Evolutionary conservation across 164 flowering plant genomes (phyloP).

Genomic region (Cinnamomum micranthum): DNA sequence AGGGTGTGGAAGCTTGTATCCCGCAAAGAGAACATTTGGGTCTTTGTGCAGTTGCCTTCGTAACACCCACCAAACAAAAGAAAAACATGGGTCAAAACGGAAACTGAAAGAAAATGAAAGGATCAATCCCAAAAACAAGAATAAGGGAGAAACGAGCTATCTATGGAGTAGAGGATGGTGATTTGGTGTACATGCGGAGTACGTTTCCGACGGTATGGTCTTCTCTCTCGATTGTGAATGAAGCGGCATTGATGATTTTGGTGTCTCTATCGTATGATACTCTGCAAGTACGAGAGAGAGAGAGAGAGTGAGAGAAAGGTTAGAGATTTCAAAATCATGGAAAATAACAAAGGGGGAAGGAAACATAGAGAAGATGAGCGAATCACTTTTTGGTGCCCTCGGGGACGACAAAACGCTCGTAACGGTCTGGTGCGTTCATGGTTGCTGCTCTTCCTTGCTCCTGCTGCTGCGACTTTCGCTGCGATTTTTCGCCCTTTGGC

Average conservation of each 20-base stretch:
- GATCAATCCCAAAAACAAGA: background rate
- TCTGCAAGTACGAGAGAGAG: slow-evolving; percentile 26
- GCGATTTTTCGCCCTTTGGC: background rate
- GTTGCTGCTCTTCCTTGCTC: slow-evolving; percentile 18
- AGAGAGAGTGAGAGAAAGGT: background rate
- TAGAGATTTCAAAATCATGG: background rate
- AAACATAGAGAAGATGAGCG: background rate
- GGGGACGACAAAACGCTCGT: slow-evolving; percentile 91
- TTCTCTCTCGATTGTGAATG: slow-evolving; percentile 91
- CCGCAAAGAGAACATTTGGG: slow-evolving; percentile 82
- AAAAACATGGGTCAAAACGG: background rate
- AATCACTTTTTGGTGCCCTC: slow-evolving; percentile 86
- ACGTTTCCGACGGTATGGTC: slow-evolving; percentile 96
- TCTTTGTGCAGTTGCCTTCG: slow-evolving; percentile 93
- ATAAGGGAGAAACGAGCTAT: background rate
- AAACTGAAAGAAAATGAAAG: background rate
- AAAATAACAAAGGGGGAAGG: background rate
- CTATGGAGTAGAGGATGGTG: background rate
- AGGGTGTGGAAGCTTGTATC: slow-evolving; percentile 98
- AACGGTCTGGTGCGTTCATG: slow-evolving; percentile 85
- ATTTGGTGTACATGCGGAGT: slow-evolving; percentile 63
- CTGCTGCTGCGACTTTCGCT: background rate
- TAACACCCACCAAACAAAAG: background rate
- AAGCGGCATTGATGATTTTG: slow-evolving; percentile 95
- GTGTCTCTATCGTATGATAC: slow-evolving; percentile 97